These are phyloP conservation scores for Mortierella hygrophila DNA, from an alignment of 192 early-diverging fungal genomes.

Conservation along the genomic window DNA sequence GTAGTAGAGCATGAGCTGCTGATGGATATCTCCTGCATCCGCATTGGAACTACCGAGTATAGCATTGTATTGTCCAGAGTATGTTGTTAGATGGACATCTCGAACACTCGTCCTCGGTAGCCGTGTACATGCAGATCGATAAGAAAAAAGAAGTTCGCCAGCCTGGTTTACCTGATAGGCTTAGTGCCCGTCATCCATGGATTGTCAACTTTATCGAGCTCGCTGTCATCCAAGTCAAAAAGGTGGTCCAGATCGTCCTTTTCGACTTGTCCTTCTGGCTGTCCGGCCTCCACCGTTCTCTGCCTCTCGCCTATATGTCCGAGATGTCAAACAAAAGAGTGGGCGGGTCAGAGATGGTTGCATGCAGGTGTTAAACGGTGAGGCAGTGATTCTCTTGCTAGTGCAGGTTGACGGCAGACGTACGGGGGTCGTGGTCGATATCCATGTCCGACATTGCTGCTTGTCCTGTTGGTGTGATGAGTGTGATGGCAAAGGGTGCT, in stretches of 20 bases:
- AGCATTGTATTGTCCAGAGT: background rate
- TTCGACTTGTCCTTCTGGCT: background rate
- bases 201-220: constrained; percentile 9
- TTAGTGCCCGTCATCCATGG: constrained; percentile 5
- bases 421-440: constrained; percentile 24
- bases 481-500: background rate
- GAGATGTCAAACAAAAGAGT: background rate
- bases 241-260: constrained; percentile 33
- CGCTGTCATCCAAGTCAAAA: constrained; percentile 33
- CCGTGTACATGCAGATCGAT: background rate
- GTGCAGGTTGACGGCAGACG: background rate
- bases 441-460: constrained; percentile 38
- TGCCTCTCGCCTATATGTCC: background rate
- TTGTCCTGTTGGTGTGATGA: background rate
- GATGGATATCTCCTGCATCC: constrained; percentile 22
- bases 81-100: background rate
- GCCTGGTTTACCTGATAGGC: background rate
- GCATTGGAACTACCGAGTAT: background rate
- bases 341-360: background rate
- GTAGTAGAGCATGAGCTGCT: constrained; percentile 81
- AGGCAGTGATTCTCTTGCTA: background rate
- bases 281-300: constrained; percentile 35
- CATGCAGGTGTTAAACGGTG: background rate
- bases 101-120: background rate
- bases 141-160: background rate